phyloP scores from a whole-genome alignment of 2,329 filamentous ascomycete genomes.

The Monosporascus sp. region DNA sequence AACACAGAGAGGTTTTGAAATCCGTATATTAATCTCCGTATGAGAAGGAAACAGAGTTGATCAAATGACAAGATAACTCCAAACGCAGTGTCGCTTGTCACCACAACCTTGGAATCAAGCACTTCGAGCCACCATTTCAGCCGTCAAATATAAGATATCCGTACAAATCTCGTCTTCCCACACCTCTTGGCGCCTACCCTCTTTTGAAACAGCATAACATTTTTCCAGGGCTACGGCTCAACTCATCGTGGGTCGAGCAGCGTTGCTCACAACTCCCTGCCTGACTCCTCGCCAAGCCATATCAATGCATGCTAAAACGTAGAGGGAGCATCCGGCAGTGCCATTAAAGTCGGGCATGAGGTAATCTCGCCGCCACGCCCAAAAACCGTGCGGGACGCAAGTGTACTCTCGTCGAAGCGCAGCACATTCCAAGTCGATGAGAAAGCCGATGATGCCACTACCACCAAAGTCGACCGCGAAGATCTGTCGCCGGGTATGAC shows the following conservation, averaged over 20 bases:
- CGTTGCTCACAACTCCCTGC: too few relatives aligned
- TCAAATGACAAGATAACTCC: background rate
- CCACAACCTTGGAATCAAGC: too few relatives aligned
- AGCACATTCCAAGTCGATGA: background rate
- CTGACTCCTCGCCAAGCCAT: too few relatives aligned
- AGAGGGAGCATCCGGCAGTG: background rate
- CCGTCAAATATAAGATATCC: too few relatives aligned
- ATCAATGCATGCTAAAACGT: background rate
- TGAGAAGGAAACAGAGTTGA: background rate
- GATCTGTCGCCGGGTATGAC: background rate
- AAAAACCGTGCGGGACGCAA: background rate
- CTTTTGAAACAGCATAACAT: too few relatives aligned
- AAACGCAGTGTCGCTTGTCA: background rate
- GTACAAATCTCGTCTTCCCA: too few relatives aligned
- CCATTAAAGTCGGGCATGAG: background rate
- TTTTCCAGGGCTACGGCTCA: too few relatives aligned
- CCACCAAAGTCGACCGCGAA: background rate
- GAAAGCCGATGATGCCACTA: background rate
- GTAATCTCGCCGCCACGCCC: background rate
- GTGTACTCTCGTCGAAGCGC: background rate
- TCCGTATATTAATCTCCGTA: background rate
- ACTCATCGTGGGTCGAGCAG: too few relatives aligned
- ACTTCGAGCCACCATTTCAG: too few relatives aligned
- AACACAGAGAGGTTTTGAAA: background rate
- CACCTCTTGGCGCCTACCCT: background rate